Evolutionary conservation across 2,329 filamentous ascomycete species (phyloP), one percentile per base, ranked within the genome.

Genomic region (Colletotrichum plurivorum): DNA sequence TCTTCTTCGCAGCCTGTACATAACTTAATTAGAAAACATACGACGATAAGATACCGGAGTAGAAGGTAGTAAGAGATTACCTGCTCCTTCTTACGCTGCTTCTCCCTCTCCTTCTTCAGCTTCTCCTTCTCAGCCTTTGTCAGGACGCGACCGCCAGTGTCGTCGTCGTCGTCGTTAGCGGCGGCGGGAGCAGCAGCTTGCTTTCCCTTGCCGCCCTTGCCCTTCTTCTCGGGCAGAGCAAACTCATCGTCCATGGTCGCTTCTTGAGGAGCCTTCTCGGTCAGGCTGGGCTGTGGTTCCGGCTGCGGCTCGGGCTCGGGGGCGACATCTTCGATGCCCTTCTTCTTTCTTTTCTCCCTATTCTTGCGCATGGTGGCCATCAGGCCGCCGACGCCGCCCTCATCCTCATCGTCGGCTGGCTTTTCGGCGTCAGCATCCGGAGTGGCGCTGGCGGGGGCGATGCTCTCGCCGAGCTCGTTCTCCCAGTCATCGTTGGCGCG

Each of bases 41-140:
- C 10, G 18, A 6, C 41, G 10, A 36, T 3, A 9, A 2, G 10
- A 12, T 46, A n/a, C 31, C 25, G n/a, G 18, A 8, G 5, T 5
- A 20, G 25, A 6, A 39, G 12, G n/a, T 27, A 25, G 15, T 13
- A 43, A 22, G 39, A 41, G 6, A 39, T 56, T 71, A 96, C 94
- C 89, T 98, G 93, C 82, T 99, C 96, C 90, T 95, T 99, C 85
- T 99, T 99, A 74, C 95, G 89, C 84, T 96, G 93, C 90, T 99
- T 99, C 85, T 99, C 96, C 71, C 94, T 91, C 85, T 99, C 96
- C 84, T 98, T 99, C 88, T 95, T 98, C 77, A 95, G 87, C 83
- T 94, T 97, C 81, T 99, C 96, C 85, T 99, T 99, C 84, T 99
- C 95, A 67, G 97, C 96, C 89, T 98, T 99, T 46, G 94, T 97